Base-by-base conservation (phyloP, 345 rosid genomes). In the Acer campestre region DNA sequence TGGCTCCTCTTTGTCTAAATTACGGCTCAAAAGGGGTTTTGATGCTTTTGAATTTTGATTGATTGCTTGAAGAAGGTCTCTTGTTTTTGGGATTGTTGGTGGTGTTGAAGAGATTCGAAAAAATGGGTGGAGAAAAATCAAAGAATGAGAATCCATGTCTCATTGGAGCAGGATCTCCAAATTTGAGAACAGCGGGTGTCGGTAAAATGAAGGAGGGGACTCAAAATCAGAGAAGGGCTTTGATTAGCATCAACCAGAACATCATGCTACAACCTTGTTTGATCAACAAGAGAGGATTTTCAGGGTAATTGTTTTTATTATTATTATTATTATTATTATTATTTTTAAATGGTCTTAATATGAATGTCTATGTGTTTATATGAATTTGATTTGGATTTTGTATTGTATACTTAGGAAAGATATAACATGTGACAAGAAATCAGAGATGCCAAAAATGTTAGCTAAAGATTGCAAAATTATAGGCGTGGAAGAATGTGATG, bases 391-490 rank as follows among this genome's bases (percentile, higher is more conserved):
- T 59, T 59, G 10, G 63, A 18, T n/a, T 35, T 35, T 58, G 11
- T 59, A 22, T 46, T 46, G 3, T 17, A 11, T 29, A 1, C n/a
- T 17, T 63, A 70, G 74, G 46, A 70, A 51, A 17, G 63, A 2
- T 27, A 22, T 10, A 8, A 2, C 59, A 35, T 17, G 71, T 44
- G 55, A 40, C 2, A 67, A 67, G 31, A 67, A 42, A 29, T 44
- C n/a, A 20, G 58, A 53, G n/a, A 53, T 4, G n/a, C n/a, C 58
- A 53, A 53, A 5, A 12, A 53, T 16, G 58, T 53, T 53, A 16
- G 58, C n/a, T n/a, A 88, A 89, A 74, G 90, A 90, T 11, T 87
- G 74, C 84, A 85, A 89, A 75, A 85, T 88, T 40, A 31, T 83
- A 6, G 98, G 90, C 67, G 91, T 71, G 46, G 95, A 87, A 70